Conservation (phyloP, 2,329 filamentous ascomycete genomes). For the Stagonosporopsis tanaceti region DNA sequence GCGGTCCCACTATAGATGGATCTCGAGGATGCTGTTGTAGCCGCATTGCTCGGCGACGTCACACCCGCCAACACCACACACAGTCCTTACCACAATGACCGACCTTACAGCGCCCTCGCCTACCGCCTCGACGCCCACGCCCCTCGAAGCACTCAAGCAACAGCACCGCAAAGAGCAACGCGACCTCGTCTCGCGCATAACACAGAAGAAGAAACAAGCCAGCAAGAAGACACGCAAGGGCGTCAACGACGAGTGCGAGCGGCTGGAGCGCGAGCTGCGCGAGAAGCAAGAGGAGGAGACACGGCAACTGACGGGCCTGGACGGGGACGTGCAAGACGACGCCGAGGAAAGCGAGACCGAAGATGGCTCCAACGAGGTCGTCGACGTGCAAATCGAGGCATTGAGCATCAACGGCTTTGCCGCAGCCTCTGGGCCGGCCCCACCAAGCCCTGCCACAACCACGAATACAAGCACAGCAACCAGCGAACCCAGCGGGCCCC, state of each 20-base stretch:
- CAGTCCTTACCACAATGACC: slow-evolving; percentile 17
- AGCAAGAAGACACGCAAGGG: slow-evolving; percentile 77
- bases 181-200: slow-evolving; percentile 84
- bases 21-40: no score
- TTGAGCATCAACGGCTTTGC: slow-evolving; percentile 16
- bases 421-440: background rate
- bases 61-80: slow-evolving; percentile 6
- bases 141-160: slow-evolving; percentile 77
- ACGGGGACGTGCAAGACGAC: slow-evolving; percentile 21
- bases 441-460: background rate
- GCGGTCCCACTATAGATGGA: no score
- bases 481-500: slow-evolving; percentile 1
- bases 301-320: slow-evolving; percentile 49
- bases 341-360: slow-evolving; percentile 12
- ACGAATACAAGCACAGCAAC: no score
- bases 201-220: slow-evolving; percentile 95
- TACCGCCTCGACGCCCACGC: slow-evolving; percentile 29
- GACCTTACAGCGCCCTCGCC: slow-evolving; percentile 15
- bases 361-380: background rate
- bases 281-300: slow-evolving; percentile 63
- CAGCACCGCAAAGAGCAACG: slow-evolving; percentile 88
- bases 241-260: slow-evolving; percentile 69
- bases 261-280: slow-evolving; percentile 63
- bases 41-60: no score
- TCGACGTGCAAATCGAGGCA: slow-evolving; percentile 5